Conservation (phyloP, 768 basidiomycete genomes). For the Boletus subparvulus region DNA sequence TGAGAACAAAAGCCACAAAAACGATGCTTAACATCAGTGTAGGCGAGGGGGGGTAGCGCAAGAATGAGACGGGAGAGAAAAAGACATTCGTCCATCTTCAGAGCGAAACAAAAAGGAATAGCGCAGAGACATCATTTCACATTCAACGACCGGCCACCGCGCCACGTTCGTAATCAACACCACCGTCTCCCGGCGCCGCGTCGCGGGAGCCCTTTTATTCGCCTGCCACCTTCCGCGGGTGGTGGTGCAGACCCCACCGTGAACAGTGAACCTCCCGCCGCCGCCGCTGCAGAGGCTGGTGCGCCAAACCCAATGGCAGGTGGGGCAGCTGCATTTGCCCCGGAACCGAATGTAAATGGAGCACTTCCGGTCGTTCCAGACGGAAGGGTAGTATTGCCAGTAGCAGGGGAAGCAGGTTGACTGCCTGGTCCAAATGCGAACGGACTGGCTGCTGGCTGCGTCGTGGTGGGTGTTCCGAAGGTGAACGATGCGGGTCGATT, state of each 20-base stretch:
- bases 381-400: conserved; percentile 34
- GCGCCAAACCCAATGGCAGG: conserved; percentile 42
- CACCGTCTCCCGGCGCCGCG: conserved; percentile 33
- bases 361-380: conserved; percentile 27
- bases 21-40: conserved; percentile 28
- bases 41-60: conserved; percentile 21
- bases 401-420: conserved; percentile 61
- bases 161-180: conserved; percentile 8
- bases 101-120: conserved; percentile 7
- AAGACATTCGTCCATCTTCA: conserved; percentile 10
- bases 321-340: conserved; percentile 34
- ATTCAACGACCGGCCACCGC: conserved; percentile 14
- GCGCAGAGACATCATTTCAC: conserved; percentile 3
- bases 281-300: conserved; percentile 33
- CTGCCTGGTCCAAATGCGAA: conserved; percentile 53
- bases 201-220: conserved; percentile 57
- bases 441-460: conserved; percentile 33
- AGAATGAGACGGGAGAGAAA: conserved; percentile 9
- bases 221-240: conserved; percentile 38
- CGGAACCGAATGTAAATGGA: conserved; percentile 40
- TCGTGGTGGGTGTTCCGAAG: conserved; percentile 43
- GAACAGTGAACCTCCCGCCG: conserved; percentile 41
- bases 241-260: conserved; percentile 61
- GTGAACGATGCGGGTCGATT: conserved; percentile 46
- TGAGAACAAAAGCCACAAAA: conserved; percentile 4